Evolutionary conservation across 805 yeast genomes (phyloP), one percentile per base, ranked within the genome.

Genomic region (Metschnikowia cerradonensis): DNA sequence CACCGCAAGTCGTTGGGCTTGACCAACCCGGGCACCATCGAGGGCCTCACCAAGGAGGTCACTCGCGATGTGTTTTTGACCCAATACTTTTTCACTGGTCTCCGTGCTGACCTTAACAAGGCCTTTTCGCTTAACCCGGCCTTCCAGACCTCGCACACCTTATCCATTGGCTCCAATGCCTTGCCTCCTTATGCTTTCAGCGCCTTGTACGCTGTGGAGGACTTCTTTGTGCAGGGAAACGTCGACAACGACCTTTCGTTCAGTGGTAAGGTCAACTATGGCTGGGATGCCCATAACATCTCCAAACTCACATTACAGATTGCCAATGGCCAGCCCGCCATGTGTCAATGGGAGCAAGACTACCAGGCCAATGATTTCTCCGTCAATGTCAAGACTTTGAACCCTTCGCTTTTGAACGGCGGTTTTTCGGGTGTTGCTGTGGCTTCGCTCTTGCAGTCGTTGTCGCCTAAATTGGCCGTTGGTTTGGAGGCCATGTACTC

Each of bases 331-430:
- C 97, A 91, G 75, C 97, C 94, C 58, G 77, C 94, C 52, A 90
- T 92, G 96, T 79, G 88, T 56, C 98, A 94, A 76, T 77, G 92
- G 61, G 99, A 94, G 78, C 97, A 94, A 70, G 99, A 94, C 71
- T 86, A 82, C 75, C 92, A 87, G 72, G 97, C 92, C 54, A 71
- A 79, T 50, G 99, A 94, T 69, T 90, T 83, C 67, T 85, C 96
- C 46, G 70, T 91, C 67, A 91, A 91, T 78, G 76, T 94, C 67
- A 95, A 94, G 77, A 78, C 95, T 50, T 79, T 91, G 67, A 94
- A 94, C 76, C 98, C 99, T 54, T 83, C 88, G 41, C 68, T 87
- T 60, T 69, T 87, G 48, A 82, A 83, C 52, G 88, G 88, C 56
- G 79, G 81, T 32, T 87, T 90, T 73, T 78, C 89, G 51, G 99